A percentile compares a stretch with the other conserved stretches of the same genome.
phyloP scores from a whole-genome alignment of 129 eudicot species.

The Helichrysum umbraculigerum region DNA sequence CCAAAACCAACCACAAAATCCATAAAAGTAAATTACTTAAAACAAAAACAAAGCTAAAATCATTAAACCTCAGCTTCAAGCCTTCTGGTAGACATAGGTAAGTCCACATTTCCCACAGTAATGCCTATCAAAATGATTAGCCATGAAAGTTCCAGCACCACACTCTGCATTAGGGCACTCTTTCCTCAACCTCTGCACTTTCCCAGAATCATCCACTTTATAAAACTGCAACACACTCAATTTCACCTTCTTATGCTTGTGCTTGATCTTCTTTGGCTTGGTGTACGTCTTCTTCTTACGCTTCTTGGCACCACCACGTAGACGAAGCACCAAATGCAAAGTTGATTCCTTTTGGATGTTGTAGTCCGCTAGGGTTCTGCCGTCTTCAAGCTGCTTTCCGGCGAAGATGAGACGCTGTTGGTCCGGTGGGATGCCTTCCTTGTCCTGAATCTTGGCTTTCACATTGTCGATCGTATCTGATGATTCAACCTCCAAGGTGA shows the following conservation, averaged over 20 bases:
- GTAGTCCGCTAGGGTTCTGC: constrained; percentile 61
- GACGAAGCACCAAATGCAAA: constrained; percentile 57
- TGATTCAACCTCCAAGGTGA: constrained; percentile 76
- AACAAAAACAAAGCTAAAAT: neutral
- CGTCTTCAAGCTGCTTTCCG: constrained; percentile 67
- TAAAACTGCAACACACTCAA: constrained; percentile 47
- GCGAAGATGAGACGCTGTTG: constrained; percentile 79
- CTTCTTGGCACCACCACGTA: constrained; percentile 59
- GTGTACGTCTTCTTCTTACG: constrained; percentile 57
- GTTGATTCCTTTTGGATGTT: constrained; percentile 68
- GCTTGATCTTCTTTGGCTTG: constrained; percentile 54
- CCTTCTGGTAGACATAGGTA: constrained; percentile 50
- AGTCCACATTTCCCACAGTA: constrained; percentile 51
- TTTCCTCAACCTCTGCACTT: constrained; percentile 49
- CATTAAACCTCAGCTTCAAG: constrained; percentile 18
- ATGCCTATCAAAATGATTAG: constrained; percentile 50
- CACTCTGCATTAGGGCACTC: constrained; percentile 54
- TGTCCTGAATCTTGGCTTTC: constrained; percentile 81
- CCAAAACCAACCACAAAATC: neutral
- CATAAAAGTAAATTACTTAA: neutral
- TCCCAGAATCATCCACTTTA: constrained; percentile 46
- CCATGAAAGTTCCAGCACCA: constrained; percentile 54
- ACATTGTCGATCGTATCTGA: constrained; percentile 80
- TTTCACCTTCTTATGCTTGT: constrained; percentile 53
- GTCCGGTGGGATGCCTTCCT: constrained; percentile 86